Evolutionary conservation across 257 asterid species (phyloP).

Genomic region (Nicotiana knightiana): DNA sequence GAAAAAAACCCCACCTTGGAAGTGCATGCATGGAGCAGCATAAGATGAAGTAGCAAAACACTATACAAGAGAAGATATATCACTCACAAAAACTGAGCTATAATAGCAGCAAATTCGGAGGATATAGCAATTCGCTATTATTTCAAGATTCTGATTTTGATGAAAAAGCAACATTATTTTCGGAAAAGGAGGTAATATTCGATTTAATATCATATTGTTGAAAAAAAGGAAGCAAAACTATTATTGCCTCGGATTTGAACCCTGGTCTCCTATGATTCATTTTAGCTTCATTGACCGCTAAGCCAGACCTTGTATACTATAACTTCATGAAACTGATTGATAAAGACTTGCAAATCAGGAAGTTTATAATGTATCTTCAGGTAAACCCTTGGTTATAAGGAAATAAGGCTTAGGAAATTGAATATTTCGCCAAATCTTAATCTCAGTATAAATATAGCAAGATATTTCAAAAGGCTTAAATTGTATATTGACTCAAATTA

Average conservation of each 20-base stretch:
- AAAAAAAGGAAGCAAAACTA: neutral
- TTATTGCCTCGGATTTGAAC: neutral
- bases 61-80: neutral
- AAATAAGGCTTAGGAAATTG: neutral
- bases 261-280: neutral
- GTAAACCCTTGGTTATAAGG: neutral
- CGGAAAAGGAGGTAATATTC: neutral
- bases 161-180: neutral
- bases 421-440: neutral
- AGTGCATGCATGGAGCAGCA: neutral
- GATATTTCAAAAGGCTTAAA: neutral
- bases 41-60: neutral
- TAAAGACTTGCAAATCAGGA: neutral
- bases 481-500: neutral
- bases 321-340: neutral
- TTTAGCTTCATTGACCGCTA: neutral
- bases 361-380: neutral
- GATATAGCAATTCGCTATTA: neutral
- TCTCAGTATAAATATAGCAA: neutral
- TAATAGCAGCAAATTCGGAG: neutral
- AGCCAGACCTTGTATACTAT: neutral
- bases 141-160: neutral
- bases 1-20: neutral
- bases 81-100: neutral
- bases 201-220: neutral